A percentile compares a stretch with the other conserved stretches of the same genome.
Evolutionary conservation across 495 filamentous ascomycete genomes (phyloP).

Genomic region (Neurospora africana): DNA sequence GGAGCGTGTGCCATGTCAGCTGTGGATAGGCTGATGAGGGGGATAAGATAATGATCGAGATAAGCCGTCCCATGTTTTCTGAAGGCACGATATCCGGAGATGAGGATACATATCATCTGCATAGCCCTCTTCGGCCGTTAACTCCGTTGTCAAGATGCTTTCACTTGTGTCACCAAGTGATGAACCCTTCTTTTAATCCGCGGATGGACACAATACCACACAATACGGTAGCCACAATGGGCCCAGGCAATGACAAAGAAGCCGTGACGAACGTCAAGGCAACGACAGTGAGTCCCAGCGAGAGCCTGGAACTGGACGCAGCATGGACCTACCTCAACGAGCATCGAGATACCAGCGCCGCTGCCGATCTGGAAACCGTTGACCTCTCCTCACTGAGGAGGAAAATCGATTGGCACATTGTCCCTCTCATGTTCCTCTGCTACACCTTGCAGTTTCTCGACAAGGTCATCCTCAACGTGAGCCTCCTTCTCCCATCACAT

Average conservation of each 20-base stretch:
- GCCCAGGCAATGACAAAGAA: not conserved
- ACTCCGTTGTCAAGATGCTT: not conserved
- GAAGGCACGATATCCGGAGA: not conserved
- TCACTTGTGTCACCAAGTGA: not conserved
- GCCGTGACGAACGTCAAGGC: not conserved
- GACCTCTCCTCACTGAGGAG: conserved; percentile 19
- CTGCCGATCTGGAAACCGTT: conserved; percentile 7
- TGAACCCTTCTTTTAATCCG: not conserved
- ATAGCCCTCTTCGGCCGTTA: not conserved
- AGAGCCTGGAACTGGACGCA: conserved; percentile 12
- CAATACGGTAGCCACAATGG: not conserved
- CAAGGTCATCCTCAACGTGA: conserved; percentile 50
- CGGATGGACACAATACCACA: not conserved
- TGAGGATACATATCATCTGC: not conserved
- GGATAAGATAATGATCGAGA: not conserved
- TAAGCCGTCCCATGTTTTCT: not conserved
- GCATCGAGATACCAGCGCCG: conserved; percentile 15
- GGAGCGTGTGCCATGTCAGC: not conserved
- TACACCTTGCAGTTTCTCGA: conserved; percentile 60
- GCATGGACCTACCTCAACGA: conserved; percentile 27
- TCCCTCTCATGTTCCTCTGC: conserved; percentile 45
- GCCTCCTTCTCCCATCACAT: not conserved
- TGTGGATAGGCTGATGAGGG: not conserved
- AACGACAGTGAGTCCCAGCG: not conserved
- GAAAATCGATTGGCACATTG: conserved; percentile 29